Conservation (phyloP, 495 filamentous ascomycete species). For the Daldinia childiae region DNA sequence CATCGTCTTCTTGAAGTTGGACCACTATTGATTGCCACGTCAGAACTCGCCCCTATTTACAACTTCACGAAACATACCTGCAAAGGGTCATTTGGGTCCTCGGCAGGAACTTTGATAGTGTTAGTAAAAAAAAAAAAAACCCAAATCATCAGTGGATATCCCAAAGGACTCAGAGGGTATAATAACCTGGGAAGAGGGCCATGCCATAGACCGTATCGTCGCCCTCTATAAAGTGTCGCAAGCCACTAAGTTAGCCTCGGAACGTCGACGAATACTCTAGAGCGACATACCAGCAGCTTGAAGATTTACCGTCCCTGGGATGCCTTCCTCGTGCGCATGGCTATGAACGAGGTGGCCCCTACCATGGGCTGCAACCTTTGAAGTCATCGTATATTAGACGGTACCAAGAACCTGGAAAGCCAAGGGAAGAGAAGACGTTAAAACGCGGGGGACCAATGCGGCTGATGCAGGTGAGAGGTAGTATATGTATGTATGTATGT, state of each 20-base stretch:
- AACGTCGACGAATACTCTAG: neutral
- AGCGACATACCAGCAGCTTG: constrained; percentile 49
- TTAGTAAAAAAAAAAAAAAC: neutral
- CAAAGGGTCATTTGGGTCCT: constrained; percentile 73
- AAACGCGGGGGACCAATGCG: constrained; percentile 7
- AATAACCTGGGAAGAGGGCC: constrained; percentile 62
- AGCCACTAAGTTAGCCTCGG: neutral
- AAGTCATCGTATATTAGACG: constrained; percentile 25
- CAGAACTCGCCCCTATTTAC: constrained; percentile 6
- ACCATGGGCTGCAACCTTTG: constrained; percentile 13
- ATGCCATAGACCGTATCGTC: constrained; percentile 69
- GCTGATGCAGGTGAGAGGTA: constrained; percentile 19
- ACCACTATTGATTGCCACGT: constrained; percentile 55
- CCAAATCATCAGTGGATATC: too few relatives aligned
- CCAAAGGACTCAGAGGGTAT: neutral
- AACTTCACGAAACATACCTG: constrained; percentile 48
- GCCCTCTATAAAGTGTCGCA: constrained; percentile 55
- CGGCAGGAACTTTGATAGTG: constrained; percentile 58
- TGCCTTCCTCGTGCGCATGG: constrained; percentile 66
- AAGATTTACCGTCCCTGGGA: constrained; percentile 69
- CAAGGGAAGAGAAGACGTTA: constrained; percentile 1
- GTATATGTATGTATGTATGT: constrained; percentile 6
- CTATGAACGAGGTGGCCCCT: constrained; percentile 49
- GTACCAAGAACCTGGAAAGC: constrained; percentile 14
- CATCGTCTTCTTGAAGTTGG: constrained; percentile 65